phyloP scores from a whole-genome alignment of 129 eudicot species.

The Glebionis coronaria region DNA sequence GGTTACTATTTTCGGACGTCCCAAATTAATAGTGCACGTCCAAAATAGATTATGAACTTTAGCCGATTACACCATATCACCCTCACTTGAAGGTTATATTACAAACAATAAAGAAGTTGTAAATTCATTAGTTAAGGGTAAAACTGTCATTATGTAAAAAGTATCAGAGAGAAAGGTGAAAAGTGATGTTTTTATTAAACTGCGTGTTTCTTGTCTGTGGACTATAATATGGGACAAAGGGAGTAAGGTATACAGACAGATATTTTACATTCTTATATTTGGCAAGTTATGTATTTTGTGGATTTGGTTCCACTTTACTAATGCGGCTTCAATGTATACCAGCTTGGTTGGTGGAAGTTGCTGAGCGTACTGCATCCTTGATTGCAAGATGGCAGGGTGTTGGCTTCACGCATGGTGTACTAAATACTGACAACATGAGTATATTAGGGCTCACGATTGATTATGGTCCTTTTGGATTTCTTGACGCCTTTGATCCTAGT shows the following conservation, averaged over 20 bases:
- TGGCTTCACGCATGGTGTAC: constrained; percentile 94
- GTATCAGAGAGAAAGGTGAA: too few species aligned
- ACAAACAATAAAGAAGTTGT: too few species aligned
- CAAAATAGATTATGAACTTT: too few species aligned
- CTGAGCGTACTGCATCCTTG: constrained; percentile 82
- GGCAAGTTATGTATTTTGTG: not conserved
- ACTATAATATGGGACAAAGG: too few species aligned
- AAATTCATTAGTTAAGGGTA: too few species aligned
- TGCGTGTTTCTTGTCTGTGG: too few species aligned
- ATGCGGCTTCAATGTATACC: not conserved
- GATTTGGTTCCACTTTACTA: not conserved
- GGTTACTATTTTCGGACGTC: too few species aligned
- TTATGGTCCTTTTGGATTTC: constrained; percentile 95
- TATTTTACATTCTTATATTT: not conserved
- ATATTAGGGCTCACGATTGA: constrained; percentile 86
- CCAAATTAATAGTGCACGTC: too few species aligned
- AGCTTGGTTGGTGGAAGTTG: constrained; percentile 98
- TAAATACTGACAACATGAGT: constrained; percentile 96
- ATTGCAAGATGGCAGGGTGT: constrained; percentile 96
- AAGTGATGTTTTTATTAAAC: too few species aligned
- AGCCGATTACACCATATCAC: too few species aligned
- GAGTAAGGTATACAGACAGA: not conserved
- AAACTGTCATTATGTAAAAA: too few species aligned
- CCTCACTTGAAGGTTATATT: too few species aligned
- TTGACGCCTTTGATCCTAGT: constrained; percentile 96